Base-by-base conservation (phyloP, 805 yeast species). In the Lachancea meyersii region DNA sequence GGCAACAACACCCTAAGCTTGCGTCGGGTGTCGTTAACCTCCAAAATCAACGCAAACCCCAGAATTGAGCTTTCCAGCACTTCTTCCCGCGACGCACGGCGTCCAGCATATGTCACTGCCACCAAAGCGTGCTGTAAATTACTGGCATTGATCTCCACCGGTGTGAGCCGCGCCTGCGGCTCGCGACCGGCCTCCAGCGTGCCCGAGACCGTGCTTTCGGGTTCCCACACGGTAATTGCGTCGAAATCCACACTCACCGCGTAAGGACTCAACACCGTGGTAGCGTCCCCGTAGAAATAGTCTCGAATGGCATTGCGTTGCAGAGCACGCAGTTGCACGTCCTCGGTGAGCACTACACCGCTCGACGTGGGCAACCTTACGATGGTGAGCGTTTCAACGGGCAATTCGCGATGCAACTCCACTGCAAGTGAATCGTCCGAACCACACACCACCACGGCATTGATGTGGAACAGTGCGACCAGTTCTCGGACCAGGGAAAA, bases 301-400 rank as follows among this genome's bases (percentile, higher is more conserved):
- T 89, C 94, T 57, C 79, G 79, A 41, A 91, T 87, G 4, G 82
- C 69, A 32, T 77, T 72, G 53, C 88, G 86, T 60, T 91, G 97
- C 18, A 74, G 41, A 28, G 80, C 76, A 55, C 97, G 72, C 28
- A 72, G 68, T 57, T 70, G 87, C 10, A 76, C 68, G 41, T 81
- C 91, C 46, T 83, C 91, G 22, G 76, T 71, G 23, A 84, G 86
- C 7, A 83, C 83, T 24, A 81, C 80, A 1, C 96, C 96, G 35
- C 83, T 82, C 33, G 87, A 76, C 48, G 75, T 76, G 16, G 83
- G 77, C 3, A 89, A 68, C 52, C 82, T 83, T 13, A 89, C 58
- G 3, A 63, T 52, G 4, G 48, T 26, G 36, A 52, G 11, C 54
- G 55, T 19, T 52, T 53, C 35, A 50, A 48, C 35, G 49, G 53